Evolutionary conservation across 2,329 filamentous ascomycete genomes (phyloP).

Genomic region (Penicillium freii): DNA sequence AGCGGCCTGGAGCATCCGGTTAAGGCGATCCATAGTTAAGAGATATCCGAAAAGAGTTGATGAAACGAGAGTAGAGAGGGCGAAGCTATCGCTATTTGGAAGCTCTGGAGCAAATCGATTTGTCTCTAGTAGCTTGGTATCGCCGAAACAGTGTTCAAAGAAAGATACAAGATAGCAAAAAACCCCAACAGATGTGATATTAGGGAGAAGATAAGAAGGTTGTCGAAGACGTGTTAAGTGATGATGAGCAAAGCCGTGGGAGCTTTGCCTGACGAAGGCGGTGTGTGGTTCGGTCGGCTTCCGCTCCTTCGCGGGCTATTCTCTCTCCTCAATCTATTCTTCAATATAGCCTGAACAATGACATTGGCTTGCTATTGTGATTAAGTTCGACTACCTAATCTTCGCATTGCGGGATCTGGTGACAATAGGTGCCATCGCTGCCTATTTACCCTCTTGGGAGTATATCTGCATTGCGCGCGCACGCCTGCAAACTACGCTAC

Average conservation of each 20-base stretch:
- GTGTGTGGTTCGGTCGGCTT: slow-evolving; percentile 25
- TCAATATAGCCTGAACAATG: slow-evolving; percentile 18
- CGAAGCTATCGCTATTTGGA: slow-evolving; percentile 32
- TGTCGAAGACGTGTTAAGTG: slow-evolving; percentile 9
- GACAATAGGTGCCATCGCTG: slow-evolving; percentile 4
- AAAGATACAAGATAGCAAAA: background rate
- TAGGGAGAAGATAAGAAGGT: slow-evolving; percentile 5
- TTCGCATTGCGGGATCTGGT: slow-evolving; percentile 11
- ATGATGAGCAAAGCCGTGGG: slow-evolving; percentile 8
- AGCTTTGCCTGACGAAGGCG: slow-evolving; percentile 34
- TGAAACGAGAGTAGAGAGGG: slow-evolving; percentile 18
- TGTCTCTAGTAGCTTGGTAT: slow-evolving; percentile 3
- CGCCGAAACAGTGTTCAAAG: background rate
- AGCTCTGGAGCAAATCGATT: slow-evolving; percentile 25
- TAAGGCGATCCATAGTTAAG: slow-evolving; percentile 79
- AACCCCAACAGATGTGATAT: slow-evolving; percentile 5
- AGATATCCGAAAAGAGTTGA: slow-evolving; percentile 18
- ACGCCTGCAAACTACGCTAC: background rate
- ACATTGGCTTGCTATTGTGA: slow-evolving; percentile 14
- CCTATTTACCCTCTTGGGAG: slow-evolving; percentile 3
- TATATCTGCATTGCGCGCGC: slow-evolving; percentile 6
- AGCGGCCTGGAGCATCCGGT: slow-evolving; percentile 77
- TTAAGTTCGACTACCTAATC: slow-evolving; percentile 8
- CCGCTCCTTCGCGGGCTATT: slow-evolving; percentile 26
- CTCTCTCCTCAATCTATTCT: slow-evolving; percentile 26